Percentiles rank a stretch among this genome's conserved stretches.
Evolutionary conservation across 768 basidiomycete genomes (phyloP).

Genomic region (Strobilomyces echinocephalus): DNA sequence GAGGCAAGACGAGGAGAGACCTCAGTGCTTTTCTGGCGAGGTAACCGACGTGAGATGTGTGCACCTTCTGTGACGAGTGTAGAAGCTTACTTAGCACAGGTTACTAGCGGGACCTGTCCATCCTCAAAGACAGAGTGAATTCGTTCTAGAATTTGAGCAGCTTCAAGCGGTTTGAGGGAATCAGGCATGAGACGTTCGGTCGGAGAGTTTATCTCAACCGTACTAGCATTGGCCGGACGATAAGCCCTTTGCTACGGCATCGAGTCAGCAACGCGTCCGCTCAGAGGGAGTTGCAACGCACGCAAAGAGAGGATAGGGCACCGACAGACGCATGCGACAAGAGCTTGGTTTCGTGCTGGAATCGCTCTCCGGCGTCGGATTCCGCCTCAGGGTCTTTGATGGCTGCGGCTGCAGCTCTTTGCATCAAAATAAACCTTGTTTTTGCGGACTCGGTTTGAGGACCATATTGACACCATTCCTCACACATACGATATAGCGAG

Average conservation of each 20-base stretch:
- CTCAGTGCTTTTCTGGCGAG: conserved; percentile 66
- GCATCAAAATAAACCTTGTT: conserved; percentile 66
- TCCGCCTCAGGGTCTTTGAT: conserved; percentile 53
- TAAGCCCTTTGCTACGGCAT: conserved; percentile 67
- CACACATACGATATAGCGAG: conserved; percentile 76
- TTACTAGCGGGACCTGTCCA: conserved; percentile 44
- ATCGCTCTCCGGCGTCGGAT: conserved; percentile 49
- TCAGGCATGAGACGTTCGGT: conserved; percentile 53
- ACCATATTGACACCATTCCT: conserved; percentile 91
- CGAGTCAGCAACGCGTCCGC: background rate
- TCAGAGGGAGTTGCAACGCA: conserved; percentile 40
- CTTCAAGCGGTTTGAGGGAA: conserved; percentile 49
- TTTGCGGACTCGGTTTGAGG: conserved; percentile 68
- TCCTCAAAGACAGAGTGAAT: conserved; percentile 67
- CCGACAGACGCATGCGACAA: conserved; percentile 82
- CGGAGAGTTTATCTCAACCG: conserved; percentile 50
- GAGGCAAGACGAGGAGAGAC: conserved; percentile 57
- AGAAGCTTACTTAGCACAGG: conserved; percentile 59
- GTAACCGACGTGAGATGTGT: conserved; percentile 3
- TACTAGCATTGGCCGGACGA: conserved; percentile 50
- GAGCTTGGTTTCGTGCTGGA: conserved; percentile 63
- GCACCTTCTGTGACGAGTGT: background rate
- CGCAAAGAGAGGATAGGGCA: conserved; percentile 82
- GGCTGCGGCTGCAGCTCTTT: conserved; percentile 54
- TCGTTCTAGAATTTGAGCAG: conserved; percentile 54